Evolutionary conservation across 2,329 filamentous ascomycete species (phyloP).

Genomic region (Colletotrichum phormii): DNA sequence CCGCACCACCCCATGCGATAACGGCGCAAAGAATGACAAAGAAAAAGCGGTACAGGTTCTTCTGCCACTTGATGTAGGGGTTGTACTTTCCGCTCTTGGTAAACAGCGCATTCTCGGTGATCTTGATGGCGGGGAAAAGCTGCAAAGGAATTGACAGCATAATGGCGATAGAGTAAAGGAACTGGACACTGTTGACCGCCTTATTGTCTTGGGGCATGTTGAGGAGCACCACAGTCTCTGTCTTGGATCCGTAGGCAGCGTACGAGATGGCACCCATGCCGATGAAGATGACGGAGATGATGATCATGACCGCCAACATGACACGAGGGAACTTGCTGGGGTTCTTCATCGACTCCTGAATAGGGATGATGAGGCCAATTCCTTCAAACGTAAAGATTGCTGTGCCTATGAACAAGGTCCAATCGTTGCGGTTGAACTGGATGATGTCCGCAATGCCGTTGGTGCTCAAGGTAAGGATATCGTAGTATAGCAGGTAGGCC

Average conservation of each 20-base stretch:
- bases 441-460: constrained; percentile 87
- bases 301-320: constrained; percentile 90
- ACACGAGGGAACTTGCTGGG: constrained; percentile 92
- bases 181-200: constrained; percentile 94
- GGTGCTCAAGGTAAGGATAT: constrained; percentile 82
- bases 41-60: constrained; percentile 96
- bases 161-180: constrained; percentile 98
- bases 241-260: constrained; percentile 93
- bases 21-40: constrained; percentile 87
- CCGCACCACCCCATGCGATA: constrained; percentile 92
- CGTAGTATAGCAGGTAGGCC: constrained; percentile 95
- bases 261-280: constrained; percentile 95
- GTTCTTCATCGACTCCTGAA: constrained; percentile 84
- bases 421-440: constrained; percentile 89
- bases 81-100: constrained; percentile 97
- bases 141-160: constrained; percentile 94
- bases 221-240: constrained; percentile 94
- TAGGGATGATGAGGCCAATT: constrained; percentile 81
- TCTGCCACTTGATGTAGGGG: constrained; percentile 99
- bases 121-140: constrained; percentile 97
- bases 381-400: constrained; percentile 91
- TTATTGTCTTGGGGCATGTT: constrained; percentile 97
- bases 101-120: constrained; percentile 94
- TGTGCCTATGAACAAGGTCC: constrained; percentile 98
- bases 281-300: constrained; percentile 91